phyloP scores from a whole-genome alignment of 2,329 filamentous ascomycete species.

The Alternaria gansuensis region DNA sequence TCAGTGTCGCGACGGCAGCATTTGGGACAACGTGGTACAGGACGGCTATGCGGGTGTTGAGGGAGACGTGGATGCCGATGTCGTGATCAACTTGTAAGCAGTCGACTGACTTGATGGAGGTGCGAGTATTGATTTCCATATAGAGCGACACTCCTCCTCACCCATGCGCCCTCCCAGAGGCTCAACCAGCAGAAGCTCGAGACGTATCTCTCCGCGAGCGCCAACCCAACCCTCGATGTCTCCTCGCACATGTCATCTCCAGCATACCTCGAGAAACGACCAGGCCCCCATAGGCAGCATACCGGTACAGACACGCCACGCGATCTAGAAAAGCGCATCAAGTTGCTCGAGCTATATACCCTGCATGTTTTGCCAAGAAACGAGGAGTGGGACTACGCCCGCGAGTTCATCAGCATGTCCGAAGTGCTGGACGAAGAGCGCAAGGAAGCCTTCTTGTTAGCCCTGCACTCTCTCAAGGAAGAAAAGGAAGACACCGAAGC shows the following conservation, averaged over 20 bases:
- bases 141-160: conserved; percentile 87
- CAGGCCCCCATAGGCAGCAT: conserved; percentile 41
- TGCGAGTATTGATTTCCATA: conserved; percentile 10
- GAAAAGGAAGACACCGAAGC: conserved; percentile 79
- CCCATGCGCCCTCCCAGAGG: conserved; percentile 84
- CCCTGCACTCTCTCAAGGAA: conserved; percentile 82
- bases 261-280: conserved; percentile 45
- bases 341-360: conserved; percentile 93
- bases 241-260: conserved; percentile 67
- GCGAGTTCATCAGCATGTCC: conserved; percentile 86
- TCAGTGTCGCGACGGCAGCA: conserved; percentile 84
- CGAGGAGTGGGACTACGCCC: conserved; percentile 94
- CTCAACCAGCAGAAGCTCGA: conserved; percentile 89
- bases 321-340: conserved; percentile 83
- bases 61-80: conserved; percentile 91
- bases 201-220: conserved; percentile 82
- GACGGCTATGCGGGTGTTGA: conserved; percentile 89
- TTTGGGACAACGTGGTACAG: conserved; percentile 94
- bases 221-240: conserved; percentile 76
- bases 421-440: conserved; percentile 91
- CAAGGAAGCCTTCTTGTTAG: conserved; percentile 86
- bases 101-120: not conserved
- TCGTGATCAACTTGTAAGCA: conserved; percentile 84
- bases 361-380: conserved; percentile 94
- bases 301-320: conserved; percentile 82